These are phyloP conservation scores for Talaromyces liani DNA, from an alignment of 495 filamentous ascomycete species.

Conservation along the genomic window DNA sequence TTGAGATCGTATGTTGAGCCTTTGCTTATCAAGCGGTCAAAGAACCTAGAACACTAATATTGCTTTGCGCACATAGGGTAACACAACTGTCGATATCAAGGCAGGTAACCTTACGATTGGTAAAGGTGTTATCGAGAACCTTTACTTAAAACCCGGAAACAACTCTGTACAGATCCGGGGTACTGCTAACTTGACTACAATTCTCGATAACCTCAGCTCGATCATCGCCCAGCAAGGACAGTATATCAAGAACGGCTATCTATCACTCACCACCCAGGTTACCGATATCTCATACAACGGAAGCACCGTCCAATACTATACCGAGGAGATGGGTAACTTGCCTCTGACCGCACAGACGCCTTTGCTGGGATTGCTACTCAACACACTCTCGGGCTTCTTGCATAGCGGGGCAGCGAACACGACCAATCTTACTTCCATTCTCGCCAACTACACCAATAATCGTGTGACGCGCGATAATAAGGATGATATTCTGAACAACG, in stretches of 20 bases:
- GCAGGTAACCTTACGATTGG: slow-evolving; percentile 31
- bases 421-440: slow-evolving; percentile 1
- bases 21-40: background rate
- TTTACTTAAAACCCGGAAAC: slow-evolving; percentile 34
- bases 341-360: slow-evolving; percentile 26
- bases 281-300: slow-evolving; percentile 27
- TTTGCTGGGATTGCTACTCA: slow-evolving; percentile 22
- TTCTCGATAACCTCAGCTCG: slow-evolving; percentile 22
- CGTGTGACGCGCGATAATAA: background rate
- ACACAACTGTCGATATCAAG: slow-evolving; percentile 36
- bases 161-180: slow-evolving; percentile 35
- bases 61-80: slow-evolving; percentile 16
- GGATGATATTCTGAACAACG: background rate
- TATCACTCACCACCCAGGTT: slow-evolving; percentile 25
- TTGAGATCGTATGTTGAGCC: slow-evolving; percentile 25
- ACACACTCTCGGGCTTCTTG: slow-evolving; percentile 24
- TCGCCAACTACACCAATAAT: background rate
- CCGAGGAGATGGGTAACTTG: slow-evolving; percentile 27
- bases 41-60: background rate
- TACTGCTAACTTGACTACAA: slow-evolving; percentile 14
- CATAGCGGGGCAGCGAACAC: background rate
- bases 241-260: slow-evolving; percentile 23
- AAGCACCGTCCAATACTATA: slow-evolving; percentile 32
- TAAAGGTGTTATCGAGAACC: slow-evolving; percentile 31
- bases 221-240: slow-evolving; percentile 23